Conservation (phyloP, 2,329 filamentous ascomycete species). For the Zasmidium cellare region DNA sequence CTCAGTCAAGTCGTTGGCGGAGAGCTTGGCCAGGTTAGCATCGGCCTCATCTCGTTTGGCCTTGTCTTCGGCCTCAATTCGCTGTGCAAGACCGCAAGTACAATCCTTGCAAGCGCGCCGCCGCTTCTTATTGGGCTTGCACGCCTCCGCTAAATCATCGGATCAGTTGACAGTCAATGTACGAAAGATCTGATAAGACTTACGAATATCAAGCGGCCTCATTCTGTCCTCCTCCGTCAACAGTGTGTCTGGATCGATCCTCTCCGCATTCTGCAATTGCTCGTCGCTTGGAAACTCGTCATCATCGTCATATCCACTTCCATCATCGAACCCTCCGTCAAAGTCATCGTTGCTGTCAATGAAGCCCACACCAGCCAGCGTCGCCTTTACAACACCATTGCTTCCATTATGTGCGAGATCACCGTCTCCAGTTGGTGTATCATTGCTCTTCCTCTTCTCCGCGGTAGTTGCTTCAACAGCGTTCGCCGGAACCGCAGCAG, state of each 20-base stretch:
- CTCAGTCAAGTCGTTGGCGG: constrained; percentile 77
- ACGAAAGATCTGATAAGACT: constrained; percentile 14
- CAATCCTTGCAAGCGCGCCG: constrained; percentile 97
- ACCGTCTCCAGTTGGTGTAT: constrained; percentile 21
- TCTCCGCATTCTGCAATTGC: constrained; percentile 64
- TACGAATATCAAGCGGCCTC: constrained; percentile 76
- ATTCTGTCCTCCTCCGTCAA: constrained; percentile 82
- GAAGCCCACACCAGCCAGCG: constrained; percentile 64
- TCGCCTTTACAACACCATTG: constrained; percentile 40
- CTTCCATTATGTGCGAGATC: constrained; percentile 34
- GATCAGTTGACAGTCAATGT: neutral
- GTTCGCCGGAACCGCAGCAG: constrained; percentile 39
- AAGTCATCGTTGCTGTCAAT: constrained; percentile 65
- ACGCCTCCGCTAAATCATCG: constrained; percentile 69
- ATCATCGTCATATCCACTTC: constrained; percentile 29
- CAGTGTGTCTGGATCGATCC: constrained; percentile 88
- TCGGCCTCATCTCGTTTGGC: constrained; percentile 52
- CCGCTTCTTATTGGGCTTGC: constrained; percentile 84
- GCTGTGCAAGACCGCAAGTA: constrained; percentile 86
- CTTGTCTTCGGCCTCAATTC: constrained; percentile 78
- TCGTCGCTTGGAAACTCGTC: constrained; percentile 37
- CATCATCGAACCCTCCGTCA: constrained; percentile 49
- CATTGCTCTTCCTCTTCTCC: constrained; percentile 35
- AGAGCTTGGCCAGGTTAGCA: constrained; percentile 56
- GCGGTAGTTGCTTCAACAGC: constrained; percentile 32